Evolutionary conservation across 306 rosid genomes (phyloP).

Genomic region (Pyrus pyrifolia): DNA sequence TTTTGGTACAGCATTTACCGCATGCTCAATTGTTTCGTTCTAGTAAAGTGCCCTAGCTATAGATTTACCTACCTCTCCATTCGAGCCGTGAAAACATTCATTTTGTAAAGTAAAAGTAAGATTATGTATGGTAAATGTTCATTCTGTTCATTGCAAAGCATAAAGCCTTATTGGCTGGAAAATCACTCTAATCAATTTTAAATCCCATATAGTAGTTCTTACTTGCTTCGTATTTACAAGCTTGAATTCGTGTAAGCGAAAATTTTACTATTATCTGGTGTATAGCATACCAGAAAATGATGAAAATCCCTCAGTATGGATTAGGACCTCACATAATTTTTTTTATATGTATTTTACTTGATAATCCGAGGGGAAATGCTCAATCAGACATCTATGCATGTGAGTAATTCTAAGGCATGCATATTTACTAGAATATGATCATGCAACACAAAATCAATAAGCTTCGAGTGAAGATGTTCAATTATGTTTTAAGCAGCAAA

Average conservation of each 20-base stretch:
- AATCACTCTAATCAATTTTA: not conserved
- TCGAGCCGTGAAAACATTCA: too few species aligned
- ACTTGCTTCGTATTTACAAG: not conserved
- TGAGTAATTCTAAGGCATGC: not conserved
- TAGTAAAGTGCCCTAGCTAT: not conserved
- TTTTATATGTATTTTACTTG: too few species aligned
- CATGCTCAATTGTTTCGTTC: slow-evolving; percentile 4
- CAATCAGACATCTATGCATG: not conserved
- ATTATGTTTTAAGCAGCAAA: too few species aligned
- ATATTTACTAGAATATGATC: too few species aligned
- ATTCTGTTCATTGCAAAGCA: too few species aligned
- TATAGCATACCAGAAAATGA: not conserved
- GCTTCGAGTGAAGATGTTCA: too few species aligned
- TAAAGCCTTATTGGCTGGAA: too few species aligned
- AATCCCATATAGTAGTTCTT: not conserved
- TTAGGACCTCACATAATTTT: not conserved
- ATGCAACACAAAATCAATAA: not conserved
- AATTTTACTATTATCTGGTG: not conserved
- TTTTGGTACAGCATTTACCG: not conserved
- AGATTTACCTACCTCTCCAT: not conserved
- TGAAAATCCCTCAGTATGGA: too few species aligned
- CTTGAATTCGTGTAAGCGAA: not conserved
- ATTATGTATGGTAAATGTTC: too few species aligned
- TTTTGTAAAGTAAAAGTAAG: too few species aligned
- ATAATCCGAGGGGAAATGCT: too few species aligned